A percentile compares a stretch with the other conserved stretches of the same genome.
These are phyloP conservation scores for Tulasnella sp. DNA, from an alignment of 768 basidiomycete species.

Conservation along the genomic window DNA sequence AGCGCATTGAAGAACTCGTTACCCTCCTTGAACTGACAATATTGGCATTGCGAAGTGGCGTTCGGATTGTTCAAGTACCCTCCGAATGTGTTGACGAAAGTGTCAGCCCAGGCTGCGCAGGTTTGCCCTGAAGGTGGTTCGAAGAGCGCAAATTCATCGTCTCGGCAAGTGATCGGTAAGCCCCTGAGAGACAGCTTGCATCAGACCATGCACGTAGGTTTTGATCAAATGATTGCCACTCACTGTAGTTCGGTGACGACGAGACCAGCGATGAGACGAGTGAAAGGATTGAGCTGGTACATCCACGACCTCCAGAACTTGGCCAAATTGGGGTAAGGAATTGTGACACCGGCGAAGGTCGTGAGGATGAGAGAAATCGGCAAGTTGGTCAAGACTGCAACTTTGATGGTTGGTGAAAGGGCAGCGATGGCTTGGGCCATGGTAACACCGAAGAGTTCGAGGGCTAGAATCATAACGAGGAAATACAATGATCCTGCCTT, in stretches of 20 bases:
- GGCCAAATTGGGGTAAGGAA: conserved; percentile 49
- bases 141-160: conserved; percentile 61
- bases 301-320: conserved; percentile 70
- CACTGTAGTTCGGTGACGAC: conserved; percentile 60
- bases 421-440: conserved; percentile 53
- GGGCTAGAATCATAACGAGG: conserved; percentile 55
- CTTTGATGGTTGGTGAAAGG: conserved; percentile 61
- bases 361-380: conserved; percentile 20
- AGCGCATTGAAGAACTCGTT: conserved; percentile 60
- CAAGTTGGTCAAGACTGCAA: conserved; percentile 29
- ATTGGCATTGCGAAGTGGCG: conserved; percentile 51
- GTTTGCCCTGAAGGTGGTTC: conserved; percentile 63
- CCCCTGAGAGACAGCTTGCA: conserved; percentile 24
- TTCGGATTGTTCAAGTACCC: conserved; percentile 65
- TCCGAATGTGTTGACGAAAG: conserved; percentile 48
- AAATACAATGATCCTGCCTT: conserved; percentile 58
- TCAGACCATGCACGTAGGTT: not conserved
- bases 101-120: conserved; percentile 56
- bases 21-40: conserved; percentile 57
- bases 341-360: conserved; percentile 72
- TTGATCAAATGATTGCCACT: not conserved
- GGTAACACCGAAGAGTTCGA: conserved; percentile 61
- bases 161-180: conserved; percentile 48
- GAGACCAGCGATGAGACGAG: conserved; percentile 58
- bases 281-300: conserved; percentile 61